A percentile compares a stretch with the other conserved stretches of the same genome.
These are phyloP conservation scores for Parietaria judaica DNA, from an alignment of 306 rosid genomes.

Conservation along the genomic window DNA sequence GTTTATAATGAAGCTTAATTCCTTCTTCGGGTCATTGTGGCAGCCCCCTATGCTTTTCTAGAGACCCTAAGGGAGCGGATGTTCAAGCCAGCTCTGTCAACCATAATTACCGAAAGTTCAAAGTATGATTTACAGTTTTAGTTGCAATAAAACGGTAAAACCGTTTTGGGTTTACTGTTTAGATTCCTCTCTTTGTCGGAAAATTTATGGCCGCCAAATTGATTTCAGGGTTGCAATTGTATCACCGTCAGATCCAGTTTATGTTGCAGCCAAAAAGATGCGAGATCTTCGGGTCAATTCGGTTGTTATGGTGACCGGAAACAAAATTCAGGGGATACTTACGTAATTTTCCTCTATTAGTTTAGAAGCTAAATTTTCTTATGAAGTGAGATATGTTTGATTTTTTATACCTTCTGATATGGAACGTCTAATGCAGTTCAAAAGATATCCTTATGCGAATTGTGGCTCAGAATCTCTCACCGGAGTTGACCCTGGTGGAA, in stretches of 20 bases:
- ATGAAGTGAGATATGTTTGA: conserved; percentile 6
- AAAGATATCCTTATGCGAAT: conserved; percentile 94
- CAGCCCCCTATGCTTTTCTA: conserved; percentile 73
- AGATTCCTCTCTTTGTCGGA: conserved; percentile 20
- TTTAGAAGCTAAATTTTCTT: neutral
- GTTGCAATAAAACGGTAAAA: conserved; percentile 3
- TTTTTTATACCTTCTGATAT: conserved; percentile 6
- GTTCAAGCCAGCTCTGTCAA: conserved; percentile 85
- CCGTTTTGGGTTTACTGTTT: neutral
- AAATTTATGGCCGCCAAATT: conserved; percentile 38
- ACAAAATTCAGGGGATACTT: conserved; percentile 89
- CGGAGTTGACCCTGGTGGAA: conserved; percentile 90
- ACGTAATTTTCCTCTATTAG: conserved; percentile 46
- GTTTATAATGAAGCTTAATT: neutral
- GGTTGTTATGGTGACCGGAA: conserved; percentile 50
- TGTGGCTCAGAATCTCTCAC: conserved; percentile 80
- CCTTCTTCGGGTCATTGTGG: conserved; percentile 20
- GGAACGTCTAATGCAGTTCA: conserved; percentile 43
- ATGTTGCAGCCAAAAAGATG: conserved; percentile 85
- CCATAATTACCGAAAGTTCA: conserved; percentile 59
- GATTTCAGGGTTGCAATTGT: conserved; percentile 73
- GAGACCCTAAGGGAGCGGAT: conserved; percentile 86
- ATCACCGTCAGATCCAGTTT: conserved; percentile 79
- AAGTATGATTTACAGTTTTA: conserved; percentile 42
- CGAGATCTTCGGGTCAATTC: conserved; percentile 77